phyloP scores from a whole-genome alignment of 495 filamentous ascomycete species.

The Umbilicaria muhlenbergii region DNA sequence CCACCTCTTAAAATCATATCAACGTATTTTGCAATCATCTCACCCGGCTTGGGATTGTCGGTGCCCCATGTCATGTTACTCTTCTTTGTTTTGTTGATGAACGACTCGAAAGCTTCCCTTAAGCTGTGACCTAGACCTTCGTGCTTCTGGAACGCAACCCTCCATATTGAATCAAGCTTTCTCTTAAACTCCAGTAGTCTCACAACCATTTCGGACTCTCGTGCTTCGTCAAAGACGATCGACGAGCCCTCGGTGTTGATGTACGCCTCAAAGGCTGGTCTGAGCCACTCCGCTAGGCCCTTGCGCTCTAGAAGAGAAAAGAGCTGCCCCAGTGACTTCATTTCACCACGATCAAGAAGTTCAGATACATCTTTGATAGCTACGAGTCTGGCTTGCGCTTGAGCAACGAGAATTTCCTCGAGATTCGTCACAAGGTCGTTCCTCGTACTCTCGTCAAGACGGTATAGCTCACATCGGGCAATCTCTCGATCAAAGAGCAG shows the following conservation, averaged over 20 bases:
- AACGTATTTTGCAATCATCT: slow-evolving; percentile 98
- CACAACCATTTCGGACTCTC: slow-evolving; percentile 74
- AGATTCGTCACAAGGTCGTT: slow-evolving; percentile 44
- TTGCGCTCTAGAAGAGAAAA: slow-evolving; percentile 58
- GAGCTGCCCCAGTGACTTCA: slow-evolving; percentile 53
- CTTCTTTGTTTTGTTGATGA: slow-evolving; percentile 76
- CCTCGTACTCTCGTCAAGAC: slow-evolving; percentile 68
- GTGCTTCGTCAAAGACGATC: slow-evolving; percentile 67
- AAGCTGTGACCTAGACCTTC: slow-evolving; percentile 58
- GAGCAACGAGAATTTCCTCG: slow-evolving; percentile 33
- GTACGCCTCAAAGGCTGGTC: slow-evolving; percentile 56
- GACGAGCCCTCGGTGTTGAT: slow-evolving; percentile 57
- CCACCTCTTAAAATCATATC: slow-evolving; percentile 79
- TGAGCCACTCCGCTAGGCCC: slow-evolving; percentile 47
- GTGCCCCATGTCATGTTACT: slow-evolving; percentile 50
- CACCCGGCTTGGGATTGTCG: slow-evolving; percentile 81
- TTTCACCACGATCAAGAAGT: slow-evolving; percentile 49
- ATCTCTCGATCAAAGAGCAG: slow-evolving; percentile 54
- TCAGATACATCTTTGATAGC: slow-evolving; percentile 44
- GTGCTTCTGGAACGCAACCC: slow-evolving; percentile 56
- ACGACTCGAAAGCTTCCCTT: slow-evolving; percentile 68
- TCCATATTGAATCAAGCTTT: slow-evolving; percentile 57
- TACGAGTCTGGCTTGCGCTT: slow-evolving; percentile 45
- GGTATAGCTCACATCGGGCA: slow-evolving; percentile 57
- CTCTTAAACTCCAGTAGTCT: slow-evolving; percentile 70